These are phyloP conservation scores for Nicotiana undulata DNA, from an alignment of 257 asterid genomes.

Conservation along the genomic window DNA sequence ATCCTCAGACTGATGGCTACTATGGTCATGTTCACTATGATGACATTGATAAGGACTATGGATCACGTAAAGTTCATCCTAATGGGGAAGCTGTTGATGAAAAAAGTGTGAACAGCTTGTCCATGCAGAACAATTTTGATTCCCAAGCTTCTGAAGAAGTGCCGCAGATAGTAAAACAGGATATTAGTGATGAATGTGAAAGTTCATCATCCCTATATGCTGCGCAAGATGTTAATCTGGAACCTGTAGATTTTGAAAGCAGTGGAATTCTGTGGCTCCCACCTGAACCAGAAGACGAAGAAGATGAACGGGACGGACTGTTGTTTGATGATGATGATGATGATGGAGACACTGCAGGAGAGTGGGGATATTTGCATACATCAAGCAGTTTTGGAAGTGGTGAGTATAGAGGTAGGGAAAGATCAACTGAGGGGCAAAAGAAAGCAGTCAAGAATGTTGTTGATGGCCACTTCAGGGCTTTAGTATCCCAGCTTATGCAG, in stretches of 20 bases:
- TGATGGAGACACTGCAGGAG: conserved; percentile 76
- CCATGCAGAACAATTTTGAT: conserved; percentile 32
- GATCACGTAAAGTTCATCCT: conserved; percentile 50
- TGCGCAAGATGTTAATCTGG: conserved; percentile 52
- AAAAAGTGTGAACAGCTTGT: conserved; percentile 34
- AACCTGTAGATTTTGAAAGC: conserved; percentile 86
- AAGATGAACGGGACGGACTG: conserved; percentile 73
- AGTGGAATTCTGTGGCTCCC: conserved; percentile 94
- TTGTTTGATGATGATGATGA: conserved; percentile 67
- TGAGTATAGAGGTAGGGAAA: conserved; percentile 71
- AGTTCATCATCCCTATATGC: conserved; percentile 63
- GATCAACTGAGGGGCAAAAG: conserved; percentile 81
- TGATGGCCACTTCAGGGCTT: conserved; percentile 89
- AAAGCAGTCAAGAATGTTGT: conserved; percentile 76
- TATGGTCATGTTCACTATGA: conserved; percentile 43
- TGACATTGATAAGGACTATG: conserved; percentile 43
- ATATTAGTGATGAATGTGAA: conserved; percentile 65
- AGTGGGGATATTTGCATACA: conserved; percentile 59
- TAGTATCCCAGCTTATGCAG: conserved; percentile 87
- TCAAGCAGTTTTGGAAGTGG: conserved; percentile 83
- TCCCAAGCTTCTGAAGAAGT: conserved; percentile 47
- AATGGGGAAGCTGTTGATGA: conserved; percentile 51
- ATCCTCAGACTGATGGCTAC: conserved; percentile 48
- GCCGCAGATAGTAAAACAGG: conserved; percentile 38
- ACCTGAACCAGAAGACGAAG: conserved; percentile 97